Conservation (phyloP, 805 yeast species). For the Wickerhamiella allomyrinae region DNA sequence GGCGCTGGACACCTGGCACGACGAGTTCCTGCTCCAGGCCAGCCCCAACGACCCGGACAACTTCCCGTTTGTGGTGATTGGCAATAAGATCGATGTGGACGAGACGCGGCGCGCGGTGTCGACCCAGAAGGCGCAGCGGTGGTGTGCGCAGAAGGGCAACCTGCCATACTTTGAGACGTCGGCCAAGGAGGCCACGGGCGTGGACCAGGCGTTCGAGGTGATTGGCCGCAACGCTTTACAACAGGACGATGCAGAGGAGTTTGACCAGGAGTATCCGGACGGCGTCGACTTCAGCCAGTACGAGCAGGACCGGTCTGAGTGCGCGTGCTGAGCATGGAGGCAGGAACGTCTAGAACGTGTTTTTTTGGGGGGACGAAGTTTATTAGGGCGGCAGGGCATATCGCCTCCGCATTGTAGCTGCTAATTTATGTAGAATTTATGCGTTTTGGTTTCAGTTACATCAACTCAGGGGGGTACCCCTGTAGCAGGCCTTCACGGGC, state of each 20-base stretch:
- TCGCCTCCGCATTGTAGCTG: no score
- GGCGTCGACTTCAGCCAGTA: conserved; percentile 82
- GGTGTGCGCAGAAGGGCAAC: conserved; percentile 53
- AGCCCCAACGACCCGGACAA: conserved; percentile 86
- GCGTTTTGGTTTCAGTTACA: no score
- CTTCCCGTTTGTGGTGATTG: conserved; percentile 90
- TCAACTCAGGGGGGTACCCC: not conserved
- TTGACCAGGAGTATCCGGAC: conserved; percentile 86
- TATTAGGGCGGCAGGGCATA: no score
- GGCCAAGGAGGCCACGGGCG: conserved; percentile 92
- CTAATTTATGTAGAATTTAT: not conserved
- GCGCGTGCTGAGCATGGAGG: conserved; percentile 71
- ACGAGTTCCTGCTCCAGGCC: conserved; percentile 87
- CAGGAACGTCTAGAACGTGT: no score
- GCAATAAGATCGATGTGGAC: conserved; percentile 90
- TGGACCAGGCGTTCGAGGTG: conserved; percentile 89
- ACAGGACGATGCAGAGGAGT: conserved; percentile 86
- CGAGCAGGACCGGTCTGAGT: conserved; percentile 63
- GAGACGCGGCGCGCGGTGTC: conserved; percentile 70
- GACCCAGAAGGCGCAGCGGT: conserved; percentile 44
- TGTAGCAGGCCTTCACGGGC: no score
- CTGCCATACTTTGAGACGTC: conserved; percentile 93
- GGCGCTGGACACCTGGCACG: conserved; percentile 80
- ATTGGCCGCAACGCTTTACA: conserved; percentile 91
- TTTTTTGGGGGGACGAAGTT: no score